These are phyloP conservation scores for Porcisia hertigi DNA, from an alignment of 208 protist genomes.

Conservation along the genomic window DNA sequence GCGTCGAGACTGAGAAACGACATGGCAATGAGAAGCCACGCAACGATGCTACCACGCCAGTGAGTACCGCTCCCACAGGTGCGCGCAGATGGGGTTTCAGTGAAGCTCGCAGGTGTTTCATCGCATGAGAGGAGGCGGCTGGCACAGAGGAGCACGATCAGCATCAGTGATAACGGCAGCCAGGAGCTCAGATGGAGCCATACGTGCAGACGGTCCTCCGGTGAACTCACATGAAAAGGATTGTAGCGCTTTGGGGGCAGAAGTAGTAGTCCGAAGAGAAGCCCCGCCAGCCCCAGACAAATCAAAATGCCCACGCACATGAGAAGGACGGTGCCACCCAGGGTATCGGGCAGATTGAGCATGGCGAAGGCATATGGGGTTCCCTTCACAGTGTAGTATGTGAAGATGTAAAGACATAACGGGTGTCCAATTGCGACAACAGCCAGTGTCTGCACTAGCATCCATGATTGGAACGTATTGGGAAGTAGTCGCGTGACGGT, in stretches of 20 bases:
- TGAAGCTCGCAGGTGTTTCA: slow-evolving; percentile 5
- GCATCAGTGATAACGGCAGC: slow-evolving; percentile 18
- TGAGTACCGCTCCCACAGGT: slow-evolving; percentile 21
- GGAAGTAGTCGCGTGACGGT: slow-evolving; percentile 23
- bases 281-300: slow-evolving; percentile 6
- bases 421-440: slow-evolving; percentile 15
- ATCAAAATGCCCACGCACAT: slow-evolving; percentile 18
- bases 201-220: slow-evolving; percentile 9
- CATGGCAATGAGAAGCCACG: slow-evolving; percentile 10
- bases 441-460: slow-evolving; percentile 22
- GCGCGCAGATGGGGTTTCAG: not conserved
- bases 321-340: slow-evolving; percentile 2
- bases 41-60: slow-evolving; percentile 9
- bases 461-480: slow-evolving; percentile 27
- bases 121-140: slow-evolving; percentile 19
- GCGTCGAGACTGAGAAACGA: slow-evolving; percentile 24
- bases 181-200: slow-evolving; percentile 20
- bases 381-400: slow-evolving; percentile 13
- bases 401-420: slow-evolving; percentile 28
- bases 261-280: slow-evolving; percentile 2
- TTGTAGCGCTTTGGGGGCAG: slow-evolving; percentile 23
- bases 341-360: slow-evolving; percentile 8
- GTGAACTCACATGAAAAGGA: slow-evolving; percentile 8
- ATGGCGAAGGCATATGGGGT: slow-evolving; percentile 26
- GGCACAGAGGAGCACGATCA: slow-evolving; percentile 19